Evolutionary conservation across 768 basidiomycete genomes (phyloP).

Genomic region (Boletus speciosus): DNA sequence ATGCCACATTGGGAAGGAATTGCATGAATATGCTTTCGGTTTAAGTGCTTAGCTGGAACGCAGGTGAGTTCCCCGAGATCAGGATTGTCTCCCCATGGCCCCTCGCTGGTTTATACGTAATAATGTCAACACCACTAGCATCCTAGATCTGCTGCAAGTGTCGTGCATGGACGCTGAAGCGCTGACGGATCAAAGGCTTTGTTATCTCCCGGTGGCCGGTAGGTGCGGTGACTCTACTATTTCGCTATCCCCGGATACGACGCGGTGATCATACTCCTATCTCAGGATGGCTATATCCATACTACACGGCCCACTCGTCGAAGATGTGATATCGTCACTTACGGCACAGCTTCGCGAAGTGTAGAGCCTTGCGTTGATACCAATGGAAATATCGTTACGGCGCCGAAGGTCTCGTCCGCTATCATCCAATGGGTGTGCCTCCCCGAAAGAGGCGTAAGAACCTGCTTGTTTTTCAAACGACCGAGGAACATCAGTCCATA

Average conservation of each 20-base stretch:
- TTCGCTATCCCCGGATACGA: not conserved
- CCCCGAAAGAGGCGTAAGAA: not conserved
- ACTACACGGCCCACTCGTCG: not conserved
- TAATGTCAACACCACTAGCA: not conserved
- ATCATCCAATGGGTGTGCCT: not conserved
- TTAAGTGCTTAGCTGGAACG: not conserved
- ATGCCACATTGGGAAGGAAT: not conserved
- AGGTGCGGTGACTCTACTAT: not conserved
- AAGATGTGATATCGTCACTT: not conserved
- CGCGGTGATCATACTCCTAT: constrained; percentile 2
- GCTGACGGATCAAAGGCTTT: not conserved
- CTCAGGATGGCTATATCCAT: not conserved
- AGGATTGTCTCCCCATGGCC: not conserved
- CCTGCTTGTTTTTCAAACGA: not conserved
- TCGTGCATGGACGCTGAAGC: not conserved
- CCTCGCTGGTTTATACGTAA: not conserved
- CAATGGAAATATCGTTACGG: constrained; percentile 4
- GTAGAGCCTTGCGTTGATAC: constrained; percentile 6
- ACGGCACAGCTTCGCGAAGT: constrained; percentile 2
- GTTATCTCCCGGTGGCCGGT: not conserved
- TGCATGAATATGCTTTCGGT: not conserved
- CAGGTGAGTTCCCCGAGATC: not conserved
- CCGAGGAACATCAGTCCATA: not conserved
- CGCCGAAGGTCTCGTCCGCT: not conserved
- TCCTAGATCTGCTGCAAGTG: not conserved